Conservation (phyloP, 768 basidiomycete species). For the Cyclocybe cylindracea region DNA sequence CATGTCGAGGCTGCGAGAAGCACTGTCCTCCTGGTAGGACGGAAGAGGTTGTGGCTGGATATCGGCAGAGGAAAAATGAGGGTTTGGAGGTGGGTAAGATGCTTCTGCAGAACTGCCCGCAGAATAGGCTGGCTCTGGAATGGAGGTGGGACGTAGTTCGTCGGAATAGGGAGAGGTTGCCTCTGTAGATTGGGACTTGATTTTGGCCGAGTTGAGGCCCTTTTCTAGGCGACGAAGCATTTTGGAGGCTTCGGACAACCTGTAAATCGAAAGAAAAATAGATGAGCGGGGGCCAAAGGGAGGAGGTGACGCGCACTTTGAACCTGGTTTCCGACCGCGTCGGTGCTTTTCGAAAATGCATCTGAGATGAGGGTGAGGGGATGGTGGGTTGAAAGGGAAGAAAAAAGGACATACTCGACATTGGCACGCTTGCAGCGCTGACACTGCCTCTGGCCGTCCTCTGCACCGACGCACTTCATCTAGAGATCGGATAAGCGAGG, state of each 20-base stretch:
- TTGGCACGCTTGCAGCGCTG: constrained; percentile 84
- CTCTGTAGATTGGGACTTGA: constrained; percentile 58
- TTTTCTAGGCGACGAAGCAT: constrained; percentile 88
- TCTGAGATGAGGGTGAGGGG: constrained; percentile 35
- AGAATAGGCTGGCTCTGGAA: constrained; percentile 30
- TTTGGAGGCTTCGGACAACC: constrained; percentile 86
- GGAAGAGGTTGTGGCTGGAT: constrained; percentile 38
- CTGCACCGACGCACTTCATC: constrained; percentile 93
- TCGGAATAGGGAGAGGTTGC: constrained; percentile 36
- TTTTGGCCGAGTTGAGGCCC: constrained; percentile 74
- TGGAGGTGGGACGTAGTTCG: constrained; percentile 27
- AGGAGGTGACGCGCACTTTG: constrained; percentile 59
- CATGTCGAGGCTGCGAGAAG: constrained; percentile 42
- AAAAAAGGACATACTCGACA: constrained; percentile 55
- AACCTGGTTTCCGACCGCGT: constrained; percentile 85
- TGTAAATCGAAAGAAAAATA: constrained; percentile 25
- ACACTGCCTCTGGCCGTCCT: constrained; percentile 79
- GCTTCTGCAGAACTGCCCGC: constrained; percentile 32
- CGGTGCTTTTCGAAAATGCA: constrained; percentile 90
- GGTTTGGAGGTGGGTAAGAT: constrained; percentile 28
- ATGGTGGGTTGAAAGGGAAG: constrained; percentile 7
- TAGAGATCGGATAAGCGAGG: constrained; percentile 31
- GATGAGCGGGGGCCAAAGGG: constrained; percentile 9
- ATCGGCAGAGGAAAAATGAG: constrained; percentile 46
- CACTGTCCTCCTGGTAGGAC: constrained; percentile 29